phyloP scores from a whole-genome alignment of 2,329 filamentous ascomycete species.

The Colletotrichum australisinense region DNA sequence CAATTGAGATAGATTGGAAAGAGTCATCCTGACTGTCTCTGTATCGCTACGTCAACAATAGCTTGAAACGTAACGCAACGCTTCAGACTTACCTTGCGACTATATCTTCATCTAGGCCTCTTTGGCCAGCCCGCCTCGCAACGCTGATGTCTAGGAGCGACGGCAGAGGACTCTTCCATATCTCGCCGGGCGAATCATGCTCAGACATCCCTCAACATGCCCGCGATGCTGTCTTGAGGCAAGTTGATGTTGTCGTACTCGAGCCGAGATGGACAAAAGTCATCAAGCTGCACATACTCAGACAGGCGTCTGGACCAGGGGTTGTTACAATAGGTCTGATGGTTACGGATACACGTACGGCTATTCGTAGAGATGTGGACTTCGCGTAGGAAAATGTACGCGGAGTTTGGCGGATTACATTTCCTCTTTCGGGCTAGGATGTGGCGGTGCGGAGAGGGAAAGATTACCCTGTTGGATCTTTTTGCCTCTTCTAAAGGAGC shows the following conservation, averaged over 20 bases:
- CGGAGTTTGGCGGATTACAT: too few relatives aligned
- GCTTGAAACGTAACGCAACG: not conserved
- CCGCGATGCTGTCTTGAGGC: not conserved
- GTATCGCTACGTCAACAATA: not conserved
- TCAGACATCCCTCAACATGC: constrained; percentile 11
- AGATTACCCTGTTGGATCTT: too few relatives aligned
- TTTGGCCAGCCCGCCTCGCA: not conserved
- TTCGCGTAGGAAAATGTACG: too few relatives aligned
- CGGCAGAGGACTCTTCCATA: constrained; percentile 13
- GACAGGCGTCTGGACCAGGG: too few relatives aligned
- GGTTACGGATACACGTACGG: too few relatives aligned
- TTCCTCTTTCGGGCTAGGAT: too few relatives aligned
- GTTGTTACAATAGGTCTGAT: too few relatives aligned
- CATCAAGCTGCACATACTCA: too few relatives aligned
- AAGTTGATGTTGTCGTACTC: not conserved
- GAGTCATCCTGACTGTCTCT: not conserved
- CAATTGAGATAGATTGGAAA: not conserved
- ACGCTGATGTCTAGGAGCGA: constrained; percentile 9
- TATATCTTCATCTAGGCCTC: not conserved
- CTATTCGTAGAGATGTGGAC: too few relatives aligned
- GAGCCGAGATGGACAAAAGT: too few relatives aligned
- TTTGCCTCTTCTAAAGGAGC: too few relatives aligned
- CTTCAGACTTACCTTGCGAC: not conserved
- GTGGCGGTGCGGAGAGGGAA: too few relatives aligned
- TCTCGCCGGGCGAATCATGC: not conserved